phyloP scores from a whole-genome alignment of 108 stramenopile species.

The Skeletonema costatum region DNA sequence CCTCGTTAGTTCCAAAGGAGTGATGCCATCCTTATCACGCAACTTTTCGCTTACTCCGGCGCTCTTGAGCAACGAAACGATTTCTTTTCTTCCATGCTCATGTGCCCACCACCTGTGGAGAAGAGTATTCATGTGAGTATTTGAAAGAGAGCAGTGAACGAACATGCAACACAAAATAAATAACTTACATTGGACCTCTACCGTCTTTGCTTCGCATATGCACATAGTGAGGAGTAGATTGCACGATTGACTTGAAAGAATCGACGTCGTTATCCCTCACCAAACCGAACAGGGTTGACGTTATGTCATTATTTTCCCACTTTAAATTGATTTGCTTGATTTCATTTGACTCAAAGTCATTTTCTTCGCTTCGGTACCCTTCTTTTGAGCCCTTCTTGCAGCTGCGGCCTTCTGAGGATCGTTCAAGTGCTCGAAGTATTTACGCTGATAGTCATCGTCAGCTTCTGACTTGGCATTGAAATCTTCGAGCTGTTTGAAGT shows the following conservation, averaged over 20 bases:
- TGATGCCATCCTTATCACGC: slow-evolving; percentile 74
- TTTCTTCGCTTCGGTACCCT: slow-evolving; percentile 1
- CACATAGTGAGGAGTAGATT: slow-evolving; percentile 53
- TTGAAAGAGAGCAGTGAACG: neutral
- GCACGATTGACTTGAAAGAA: slow-evolving; percentile 47
- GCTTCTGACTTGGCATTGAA: slow-evolving; percentile 74
- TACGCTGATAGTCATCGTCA: slow-evolving; percentile 75
- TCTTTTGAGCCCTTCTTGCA: slow-evolving; percentile 24
- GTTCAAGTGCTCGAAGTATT: slow-evolving; percentile 86
- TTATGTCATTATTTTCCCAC: slow-evolving; percentile 74
- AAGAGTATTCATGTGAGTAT: slow-evolving; percentile 45
- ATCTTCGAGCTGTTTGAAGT: slow-evolving; percentile 91
- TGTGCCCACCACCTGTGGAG: slow-evolving; percentile 91
- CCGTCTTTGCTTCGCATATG: slow-evolving; percentile 67
- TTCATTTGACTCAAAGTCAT: slow-evolving; percentile 46
- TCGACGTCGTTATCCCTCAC: slow-evolving; percentile 48
- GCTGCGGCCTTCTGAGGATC: slow-evolving; percentile 54
- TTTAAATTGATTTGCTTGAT: slow-evolving; percentile 69
- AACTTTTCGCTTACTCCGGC: slow-evolving; percentile 70
- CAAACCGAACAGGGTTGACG: slow-evolving; percentile 73
- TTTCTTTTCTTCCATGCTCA: slow-evolving; percentile 64
- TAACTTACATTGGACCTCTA: slow-evolving; percentile 85
- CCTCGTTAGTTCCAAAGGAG: slow-evolving; percentile 53
- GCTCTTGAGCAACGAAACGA: slow-evolving; percentile 67
- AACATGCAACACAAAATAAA: slow-evolving; percentile 34